These are phyloP conservation scores for Luffa aegyptiaca DNA, from an alignment of 306 rosid genomes.

Conservation along the genomic window DNA sequence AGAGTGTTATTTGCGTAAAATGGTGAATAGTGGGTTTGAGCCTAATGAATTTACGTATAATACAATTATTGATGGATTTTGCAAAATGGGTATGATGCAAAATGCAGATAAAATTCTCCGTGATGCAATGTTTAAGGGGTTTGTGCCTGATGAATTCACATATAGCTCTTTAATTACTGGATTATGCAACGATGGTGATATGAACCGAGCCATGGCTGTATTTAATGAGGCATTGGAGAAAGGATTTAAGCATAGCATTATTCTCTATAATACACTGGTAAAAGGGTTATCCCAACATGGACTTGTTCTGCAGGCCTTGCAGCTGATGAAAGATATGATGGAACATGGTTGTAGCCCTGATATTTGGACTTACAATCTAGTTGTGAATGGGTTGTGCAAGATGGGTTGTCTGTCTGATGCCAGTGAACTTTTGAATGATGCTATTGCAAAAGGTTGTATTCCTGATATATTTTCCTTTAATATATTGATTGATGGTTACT, in stretches of 20 bases:
- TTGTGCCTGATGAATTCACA: conserved; percentile 74
- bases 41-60: conserved; percentile 78
- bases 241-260: conserved; percentile 53
- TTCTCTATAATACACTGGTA: conserved; percentile 62
- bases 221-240: conserved; percentile 53
- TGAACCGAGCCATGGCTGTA: conserved; percentile 54
- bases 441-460: conserved; percentile 58
- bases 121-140: conserved; percentile 75
- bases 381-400: conserved; percentile 83
- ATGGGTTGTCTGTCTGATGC: conserved; percentile 80
- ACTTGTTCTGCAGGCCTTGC: conserved; percentile 76
- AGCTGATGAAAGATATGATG: conserved; percentile 66
- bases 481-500: conserved; percentile 80
- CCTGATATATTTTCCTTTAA: conserved; percentile 82
- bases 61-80: conserved; percentile 64
- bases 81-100: conserved; percentile 64
- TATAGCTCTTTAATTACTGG: conserved; percentile 73
- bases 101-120: conserved; percentile 58
- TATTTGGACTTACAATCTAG: conserved; percentile 72
- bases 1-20: conserved; percentile 49
- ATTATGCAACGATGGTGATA: conserved; percentile 51
- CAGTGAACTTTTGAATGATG: conserved; percentile 47
- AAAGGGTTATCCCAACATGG: conserved; percentile 75
- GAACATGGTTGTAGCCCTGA: conserved; percentile 54
- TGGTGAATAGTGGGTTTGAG: conserved; percentile 70